Conservation (phyloP, 2,329 filamentous ascomycete species). For the Lecanicillium sp. region DNA sequence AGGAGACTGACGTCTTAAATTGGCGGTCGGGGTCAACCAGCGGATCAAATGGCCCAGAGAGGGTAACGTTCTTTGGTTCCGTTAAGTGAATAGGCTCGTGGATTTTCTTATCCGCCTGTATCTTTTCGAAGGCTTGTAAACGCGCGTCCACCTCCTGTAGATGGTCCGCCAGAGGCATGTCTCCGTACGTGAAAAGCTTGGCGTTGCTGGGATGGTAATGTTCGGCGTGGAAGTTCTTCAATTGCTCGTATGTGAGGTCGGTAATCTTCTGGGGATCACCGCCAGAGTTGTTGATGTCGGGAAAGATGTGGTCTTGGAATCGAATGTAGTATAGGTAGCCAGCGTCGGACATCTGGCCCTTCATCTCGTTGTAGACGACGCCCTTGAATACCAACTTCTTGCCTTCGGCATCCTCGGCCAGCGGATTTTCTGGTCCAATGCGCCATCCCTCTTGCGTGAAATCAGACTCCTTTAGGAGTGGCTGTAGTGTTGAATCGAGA, state of each 20-base stretch:
- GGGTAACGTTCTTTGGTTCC: constrained; percentile 60
- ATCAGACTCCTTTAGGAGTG: constrained; percentile 81
- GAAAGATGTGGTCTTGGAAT: constrained; percentile 92
- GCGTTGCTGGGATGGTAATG: constrained; percentile 98
- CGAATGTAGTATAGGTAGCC: constrained; percentile 93
- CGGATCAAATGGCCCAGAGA: constrained; percentile 78
- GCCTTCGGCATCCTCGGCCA: constrained; percentile 48
- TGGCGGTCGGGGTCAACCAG: constrained; percentile 80
- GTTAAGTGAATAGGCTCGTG: constrained; percentile 68
- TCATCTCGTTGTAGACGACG: constrained; percentile 99
- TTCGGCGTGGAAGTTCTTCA: constrained; percentile 79
- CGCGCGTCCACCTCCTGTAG: constrained; percentile 70
- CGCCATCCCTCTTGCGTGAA: constrained; percentile 97
- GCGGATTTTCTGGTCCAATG: constrained; percentile 83
- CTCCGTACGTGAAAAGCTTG: constrained; percentile 90
- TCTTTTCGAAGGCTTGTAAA: constrained; percentile 65
- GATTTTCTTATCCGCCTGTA: constrained; percentile 61
- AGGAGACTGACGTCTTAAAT: constrained; percentile 88
- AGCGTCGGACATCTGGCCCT: constrained; percentile 96
- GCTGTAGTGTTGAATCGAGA: constrained; percentile 86
- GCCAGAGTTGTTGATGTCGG: constrained; percentile 90
- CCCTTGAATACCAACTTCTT: constrained; percentile 87
- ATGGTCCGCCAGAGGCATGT: constrained; percentile 80
- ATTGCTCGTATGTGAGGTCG: constrained; percentile 83
- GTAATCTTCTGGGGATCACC: constrained; percentile 96